Base-by-base conservation (phyloP, 306 rosid species). In the Boehmeria nivea region DNA sequence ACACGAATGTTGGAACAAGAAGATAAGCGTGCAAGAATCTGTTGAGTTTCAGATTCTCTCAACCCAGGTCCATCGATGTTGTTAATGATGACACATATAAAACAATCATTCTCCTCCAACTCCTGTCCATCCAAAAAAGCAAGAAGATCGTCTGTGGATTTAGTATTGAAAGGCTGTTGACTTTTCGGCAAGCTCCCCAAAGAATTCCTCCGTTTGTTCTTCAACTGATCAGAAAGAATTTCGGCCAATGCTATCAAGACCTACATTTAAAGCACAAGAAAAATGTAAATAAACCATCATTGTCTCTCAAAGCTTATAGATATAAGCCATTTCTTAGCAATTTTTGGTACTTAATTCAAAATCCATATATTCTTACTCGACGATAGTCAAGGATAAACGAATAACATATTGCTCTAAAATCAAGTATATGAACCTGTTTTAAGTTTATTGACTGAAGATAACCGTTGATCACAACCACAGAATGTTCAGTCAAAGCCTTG, bases 41-140 rank as follows among this genome's bases (percentile, higher is more conserved):
- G 93, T 67, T 84, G 96, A 53, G 81, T 81, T 62, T 87, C 96
- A 19, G 79, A 60, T 67, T 91, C 99, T 64, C 99, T 80, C 65
- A 84, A 73, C 39, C 85, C 96, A 19, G 95, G 93, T 39, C 96
- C 99, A 60, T 91, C 96, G 36, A 91, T 87, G 76, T 91, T 91
- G 77, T 91, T 89, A 66, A 87, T 59, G 55, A 82, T 63, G 54
- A 91, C 68, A 61, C 84, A 87, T 43, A 87, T 60, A 58, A 82
- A 71, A 71, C 71, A 68, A 57, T 65, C 76, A 0, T 22, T 50
- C n/a, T 78, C 83, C 48, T 70, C 86, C 55, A 56, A 63, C 27
- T 80, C 73, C 16, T 52, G 78, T 64, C 69, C 85, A 69, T 81
- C 74, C 78, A 91, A 77, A 67, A 80, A 82, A 55, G 83, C 71